Base-by-base conservation (phyloP, 2,329 filamentous ascomycete species). In the Ophiobolus disseminans region DNA sequence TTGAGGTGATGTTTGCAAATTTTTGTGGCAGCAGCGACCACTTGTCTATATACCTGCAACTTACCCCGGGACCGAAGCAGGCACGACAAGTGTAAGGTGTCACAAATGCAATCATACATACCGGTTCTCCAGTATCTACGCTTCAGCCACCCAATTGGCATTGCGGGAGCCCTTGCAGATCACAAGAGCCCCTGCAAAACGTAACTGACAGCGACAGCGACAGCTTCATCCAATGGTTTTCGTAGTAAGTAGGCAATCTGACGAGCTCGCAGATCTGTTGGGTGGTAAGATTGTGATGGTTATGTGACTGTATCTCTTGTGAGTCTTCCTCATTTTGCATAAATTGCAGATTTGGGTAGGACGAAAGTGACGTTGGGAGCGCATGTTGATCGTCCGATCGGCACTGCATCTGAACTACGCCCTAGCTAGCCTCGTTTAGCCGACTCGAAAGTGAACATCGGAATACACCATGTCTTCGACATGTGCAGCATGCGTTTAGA, bases 121-220 rank as follows among this genome's bases (percentile, higher is more conserved):
- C 47, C 31, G 19, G 23, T 14, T 22, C 26, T 36, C 11, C 34
- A 19, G 21, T 23, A 14, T 42, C 35, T 5, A 19, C 19, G 7
- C 25, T 53, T 47, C 36, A 50, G 38, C 49, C 49, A 47, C 32
- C 49, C 49, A 56, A 56, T 53, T 39, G 45, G 35, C 41, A 26
- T 22, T 36, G 25, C 38, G 36, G 30, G 25, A 17, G 35, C 35
- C 53, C 45, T 48, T 56, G 53, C 53, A 44, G 53, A 53, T 56
- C 49, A 26, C n/a, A 6, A 14, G 32, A 53, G 38, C n/a, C 53
- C 49, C 42, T 56, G 49, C 41, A 38, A 40, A 35, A 34, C 16
- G 13, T 9, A 40, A 31, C 21, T 17, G 22, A 16, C 26, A 40
- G 16, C 23, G 21, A 14, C 39, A 41, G 28, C 39, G 17, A n/a